phyloP scores from a whole-genome alignment of 2,329 filamentous ascomycete species.

The Lachnellula hyalina region DNA sequence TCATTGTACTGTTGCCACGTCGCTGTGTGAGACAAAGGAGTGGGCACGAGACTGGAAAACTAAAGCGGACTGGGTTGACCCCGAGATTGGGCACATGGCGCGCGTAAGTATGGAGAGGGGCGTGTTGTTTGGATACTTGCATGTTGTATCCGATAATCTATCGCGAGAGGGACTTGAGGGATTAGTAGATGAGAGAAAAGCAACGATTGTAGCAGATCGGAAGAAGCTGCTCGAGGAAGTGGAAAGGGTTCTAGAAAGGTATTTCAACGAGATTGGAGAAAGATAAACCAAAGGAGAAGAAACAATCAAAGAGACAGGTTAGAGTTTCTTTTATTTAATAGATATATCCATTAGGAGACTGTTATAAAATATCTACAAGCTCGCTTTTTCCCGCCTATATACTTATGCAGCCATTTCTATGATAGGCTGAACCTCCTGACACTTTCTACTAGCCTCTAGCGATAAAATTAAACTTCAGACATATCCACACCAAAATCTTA shows the following conservation, averaged over 20 bases:
- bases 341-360: no score
- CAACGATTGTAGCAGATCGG: neutral
- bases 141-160: neutral
- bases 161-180: neutral
- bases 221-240: neutral
- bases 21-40: constrained; percentile 12
- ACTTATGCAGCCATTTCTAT: no score
- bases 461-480: no score
- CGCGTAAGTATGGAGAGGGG: neutral
- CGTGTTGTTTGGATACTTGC: constrained; percentile 1
- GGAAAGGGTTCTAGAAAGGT: neutral
- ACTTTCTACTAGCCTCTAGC: no score
- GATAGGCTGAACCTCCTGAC: no score
- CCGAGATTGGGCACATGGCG: constrained; percentile 15
- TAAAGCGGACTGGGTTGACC: constrained; percentile 12
- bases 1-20: constrained; percentile 7
- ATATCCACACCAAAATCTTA: no score
- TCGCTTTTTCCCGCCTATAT: no score
- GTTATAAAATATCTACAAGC: no score
- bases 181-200: neutral
- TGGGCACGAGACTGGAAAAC: constrained; percentile 7
- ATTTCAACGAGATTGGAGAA: neutral
- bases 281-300: no score
- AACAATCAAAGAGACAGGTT: no score
- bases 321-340: no score